Percentiles rank a stretch among this genome's conserved stretches.
These are phyloP conservation scores for Cadophora gregata DNA, from an alignment of 2,329 filamentous ascomycete genomes.

Conservation along the genomic window DNA sequence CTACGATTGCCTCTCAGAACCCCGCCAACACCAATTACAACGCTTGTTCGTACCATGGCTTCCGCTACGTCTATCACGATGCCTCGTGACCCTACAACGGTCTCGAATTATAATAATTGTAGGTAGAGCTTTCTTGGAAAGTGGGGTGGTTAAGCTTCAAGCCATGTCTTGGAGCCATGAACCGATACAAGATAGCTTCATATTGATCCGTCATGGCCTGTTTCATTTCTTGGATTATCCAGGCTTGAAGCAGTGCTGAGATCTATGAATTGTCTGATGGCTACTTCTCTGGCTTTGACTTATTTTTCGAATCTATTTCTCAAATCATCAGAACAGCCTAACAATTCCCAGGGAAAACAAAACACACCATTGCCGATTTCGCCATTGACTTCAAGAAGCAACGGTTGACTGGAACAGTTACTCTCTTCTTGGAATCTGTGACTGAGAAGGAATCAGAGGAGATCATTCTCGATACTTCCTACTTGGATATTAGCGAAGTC, in stretches of 20 bases:
- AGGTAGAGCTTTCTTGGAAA: not conserved
- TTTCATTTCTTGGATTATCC: not conserved
- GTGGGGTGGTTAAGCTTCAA: not conserved
- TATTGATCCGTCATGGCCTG: not conserved
- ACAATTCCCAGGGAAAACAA: slow-evolving; percentile 60
- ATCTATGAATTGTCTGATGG: not conserved
- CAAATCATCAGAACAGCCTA: not conserved
- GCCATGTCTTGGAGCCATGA: not conserved
- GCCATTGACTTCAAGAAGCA: slow-evolving; percentile 84
- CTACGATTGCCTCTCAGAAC: slow-evolving; percentile 25
- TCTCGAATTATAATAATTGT: slow-evolving; percentile 90
- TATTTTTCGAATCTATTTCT: not conserved
- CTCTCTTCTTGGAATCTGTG: slow-evolving; percentile 77
- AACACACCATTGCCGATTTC: slow-evolving; percentile 82
- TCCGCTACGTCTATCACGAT: slow-evolving; percentile 30
- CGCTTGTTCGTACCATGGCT: slow-evolving; percentile 35
- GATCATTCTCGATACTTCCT: slow-evolving; percentile 88
- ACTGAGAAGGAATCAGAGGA: slow-evolving; percentile 75
- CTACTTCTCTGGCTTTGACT: not conserved
- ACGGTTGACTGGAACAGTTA: slow-evolving; percentile 76
- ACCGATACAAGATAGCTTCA: not conserved
- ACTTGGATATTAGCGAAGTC: slow-evolving; percentile 75
- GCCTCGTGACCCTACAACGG: slow-evolving; percentile 81
- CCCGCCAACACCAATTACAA: slow-evolving; percentile 4
- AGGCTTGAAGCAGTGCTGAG: not conserved